Evolutionary conservation across 1,284 basidiomycete genomes (phyloP).

Genomic region (Earliella scabrosa): DNA sequence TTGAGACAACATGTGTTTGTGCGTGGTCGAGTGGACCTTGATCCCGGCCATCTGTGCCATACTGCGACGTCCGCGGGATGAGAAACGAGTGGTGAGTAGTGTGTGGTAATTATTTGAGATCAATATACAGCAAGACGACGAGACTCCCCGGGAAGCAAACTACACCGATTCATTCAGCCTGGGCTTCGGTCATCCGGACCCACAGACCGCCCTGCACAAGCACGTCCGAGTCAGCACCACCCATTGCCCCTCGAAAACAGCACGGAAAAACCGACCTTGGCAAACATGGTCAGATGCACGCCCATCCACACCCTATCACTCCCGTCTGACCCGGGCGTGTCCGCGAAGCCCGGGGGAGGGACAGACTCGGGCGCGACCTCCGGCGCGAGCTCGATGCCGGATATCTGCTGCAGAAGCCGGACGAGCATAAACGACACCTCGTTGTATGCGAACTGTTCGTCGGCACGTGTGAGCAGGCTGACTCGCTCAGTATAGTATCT

Average conservation of each 20-base stretch:
- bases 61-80: too few species aligned
- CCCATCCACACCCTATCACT: slow-evolving; percentile 56
- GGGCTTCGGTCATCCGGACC: slow-evolving; percentile 27
- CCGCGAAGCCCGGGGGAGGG: slow-evolving; percentile 21
- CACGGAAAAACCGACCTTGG: slow-evolving; percentile 35
- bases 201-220: slow-evolving; percentile 25
- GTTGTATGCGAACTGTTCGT: slow-evolving; percentile 65
- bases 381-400: slow-evolving; percentile 44
- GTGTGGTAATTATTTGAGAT: too few species aligned
- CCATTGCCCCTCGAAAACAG: not conserved
- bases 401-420: slow-evolving; percentile 64
- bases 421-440: slow-evolving; percentile 71
- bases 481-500: not conserved
- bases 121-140: too few species aligned
- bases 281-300: slow-evolving; percentile 59
- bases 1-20: too few species aligned
- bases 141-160: too few species aligned
- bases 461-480: not conserved
- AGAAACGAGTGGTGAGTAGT: too few species aligned
- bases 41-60: too few species aligned
- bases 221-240: not conserved
- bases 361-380: slow-evolving; percentile 41
- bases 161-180: too few species aligned
- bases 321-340: slow-evolving; percentile 39
- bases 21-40: too few species aligned